phyloP scores from a whole-genome alignment of 345 rosid species.

The Dovyalis caffra region DNA sequence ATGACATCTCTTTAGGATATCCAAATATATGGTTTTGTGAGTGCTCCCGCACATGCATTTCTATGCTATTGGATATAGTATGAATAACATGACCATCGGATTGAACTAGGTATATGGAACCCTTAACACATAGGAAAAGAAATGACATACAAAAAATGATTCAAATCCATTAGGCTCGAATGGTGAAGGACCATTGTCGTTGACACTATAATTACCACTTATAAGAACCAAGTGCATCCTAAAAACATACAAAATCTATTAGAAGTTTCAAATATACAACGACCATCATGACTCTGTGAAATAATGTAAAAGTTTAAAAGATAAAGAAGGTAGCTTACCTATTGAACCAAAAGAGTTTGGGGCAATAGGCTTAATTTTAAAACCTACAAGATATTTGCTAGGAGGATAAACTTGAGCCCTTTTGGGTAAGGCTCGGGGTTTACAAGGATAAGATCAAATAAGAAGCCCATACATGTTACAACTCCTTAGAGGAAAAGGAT shows the following conservation, averaged over 20 bases:
- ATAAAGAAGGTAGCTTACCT: constrained; percentile 50
- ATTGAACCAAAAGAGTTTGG: no score
- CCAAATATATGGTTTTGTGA: not conserved
- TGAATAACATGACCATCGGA: not conserved
- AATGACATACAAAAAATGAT: constrained; percentile 58
- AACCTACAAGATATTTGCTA: no score
- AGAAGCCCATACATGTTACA: no score
- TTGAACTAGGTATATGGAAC: not conserved
- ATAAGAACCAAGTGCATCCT: constrained; percentile 97
- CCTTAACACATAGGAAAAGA: not conserved
- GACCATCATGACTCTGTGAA: not conserved
- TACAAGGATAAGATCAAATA: no score
- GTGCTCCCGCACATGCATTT: not conserved
- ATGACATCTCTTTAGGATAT: no score
- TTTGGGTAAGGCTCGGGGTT: no score
- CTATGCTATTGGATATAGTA: not conserved
- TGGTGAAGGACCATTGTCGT: constrained; percentile 63
- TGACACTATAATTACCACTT: constrained; percentile 77
- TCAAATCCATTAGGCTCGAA: constrained; percentile 74
- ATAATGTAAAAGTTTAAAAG: not conserved
- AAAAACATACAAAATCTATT: constrained; percentile 21
- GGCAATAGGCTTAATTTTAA: no score
- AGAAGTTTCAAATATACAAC: not conserved
- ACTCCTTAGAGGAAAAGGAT: no score
- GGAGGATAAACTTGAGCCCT: no score